Evolutionary conservation across 2,329 filamentous ascomycete genomes (phyloP), one percentile per base, ranked within the genome.

Genomic region (Phaeoacremonium minimum): DNA sequence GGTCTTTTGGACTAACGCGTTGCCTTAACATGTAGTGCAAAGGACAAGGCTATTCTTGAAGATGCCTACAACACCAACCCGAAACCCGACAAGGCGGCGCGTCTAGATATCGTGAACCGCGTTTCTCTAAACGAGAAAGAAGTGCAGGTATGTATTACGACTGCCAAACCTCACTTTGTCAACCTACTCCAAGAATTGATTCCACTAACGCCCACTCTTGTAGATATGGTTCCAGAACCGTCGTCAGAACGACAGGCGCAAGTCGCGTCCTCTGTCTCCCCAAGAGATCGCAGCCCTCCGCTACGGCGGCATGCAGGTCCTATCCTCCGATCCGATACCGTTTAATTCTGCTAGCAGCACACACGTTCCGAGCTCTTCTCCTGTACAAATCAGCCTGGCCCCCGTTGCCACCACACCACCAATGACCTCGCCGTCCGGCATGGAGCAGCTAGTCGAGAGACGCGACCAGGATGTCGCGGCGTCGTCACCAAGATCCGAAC

Each of bases 201-300:
- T 32, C n/a, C n/a, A n/a, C n/a, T n/a, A n/a, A n/a, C n/a, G 16
- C 31, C 20, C 28, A 15, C 36, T 30, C n/a, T 15, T 32, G 19
- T 34, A 96, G 91, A 95, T 96, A 51, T 97, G 91, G 91, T 96
- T 96, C 64, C 91, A 96, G 56, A 96, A 96, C 55, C 80, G 89
- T 54, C 78, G 91, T 47, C 91, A 97, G 61, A 95, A 94, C 61
- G 87, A 94, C 58, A 79, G 91, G 50, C 80, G 91, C 48, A 94
- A 91, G 67, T 88, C 87, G 37, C 84, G 87, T 49, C 89, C 90
- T 32, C 73, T 95, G 26, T 78, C 87, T 18, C 77, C 83, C 8
- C 81, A 89, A 58, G 87, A 93, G 57, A 75, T 91, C 37, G 79
- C 74, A 45, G 74, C 75, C 40, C 64, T 81, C 48, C 63, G 73